These are phyloP conservation scores for Fraxinus paxiana DNA, from an alignment of 305 asterid genomes.

Conservation along the genomic window DNA sequence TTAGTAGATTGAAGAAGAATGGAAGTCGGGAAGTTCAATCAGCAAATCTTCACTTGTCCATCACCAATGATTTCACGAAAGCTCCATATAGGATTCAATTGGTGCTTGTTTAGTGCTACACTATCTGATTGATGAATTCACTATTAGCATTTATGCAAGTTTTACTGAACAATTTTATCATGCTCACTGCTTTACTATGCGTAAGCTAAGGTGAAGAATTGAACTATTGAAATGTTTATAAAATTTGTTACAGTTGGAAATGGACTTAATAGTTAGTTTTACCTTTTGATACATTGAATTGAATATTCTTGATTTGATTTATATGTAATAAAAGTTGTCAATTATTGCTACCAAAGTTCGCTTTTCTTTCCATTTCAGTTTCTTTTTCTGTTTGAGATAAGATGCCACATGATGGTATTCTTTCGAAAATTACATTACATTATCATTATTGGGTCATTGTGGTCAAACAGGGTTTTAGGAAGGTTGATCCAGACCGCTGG, in stretches of 20 bases:
- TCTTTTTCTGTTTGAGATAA: not conserved
- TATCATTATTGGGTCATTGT: not conserved
- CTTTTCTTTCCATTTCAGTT: not conserved
- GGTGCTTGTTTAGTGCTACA: not conserved
- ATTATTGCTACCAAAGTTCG: not conserved
- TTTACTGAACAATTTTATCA: not conserved
- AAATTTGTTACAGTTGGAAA: not conserved
- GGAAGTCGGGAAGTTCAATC: not conserved
- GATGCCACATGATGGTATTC: not conserved
- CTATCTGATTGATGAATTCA: not conserved
- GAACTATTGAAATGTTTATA: not conserved
- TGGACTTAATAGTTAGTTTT: not conserved
- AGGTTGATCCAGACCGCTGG: constrained; percentile 93
- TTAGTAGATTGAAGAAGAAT: not conserved
- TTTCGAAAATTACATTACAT: not conserved
- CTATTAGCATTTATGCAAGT: not conserved
- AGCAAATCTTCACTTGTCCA: not conserved
- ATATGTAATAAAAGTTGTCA: not conserved
- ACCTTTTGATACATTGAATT: not conserved
- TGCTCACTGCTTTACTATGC: not conserved
- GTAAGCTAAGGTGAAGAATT: not conserved
- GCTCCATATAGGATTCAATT: not conserved
- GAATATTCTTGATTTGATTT: not conserved
- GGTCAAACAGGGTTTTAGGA: constrained; percentile 69
- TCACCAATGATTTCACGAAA: not conserved